A percentile compares a stretch with the other conserved stretches of the same genome.
Conservation (phyloP, 768 basidiomycete genomes). For the Russula vinacea region DNA sequence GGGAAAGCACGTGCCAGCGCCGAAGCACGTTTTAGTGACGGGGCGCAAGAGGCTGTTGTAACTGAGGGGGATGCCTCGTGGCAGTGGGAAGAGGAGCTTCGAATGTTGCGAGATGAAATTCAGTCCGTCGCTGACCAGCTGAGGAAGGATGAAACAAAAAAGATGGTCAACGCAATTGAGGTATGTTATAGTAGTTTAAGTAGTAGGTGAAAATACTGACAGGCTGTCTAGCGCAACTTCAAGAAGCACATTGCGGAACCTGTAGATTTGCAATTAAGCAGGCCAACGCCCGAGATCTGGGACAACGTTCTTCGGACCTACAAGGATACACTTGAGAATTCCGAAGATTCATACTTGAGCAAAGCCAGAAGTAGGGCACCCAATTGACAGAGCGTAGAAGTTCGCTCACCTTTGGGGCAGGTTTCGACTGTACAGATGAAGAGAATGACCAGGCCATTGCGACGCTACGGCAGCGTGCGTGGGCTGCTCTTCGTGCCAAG, state of each 20-base stretch:
- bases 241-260: constrained; percentile 91
- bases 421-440: constrained; percentile 92
- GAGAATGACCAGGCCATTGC: constrained; percentile 74
- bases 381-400: neutral
- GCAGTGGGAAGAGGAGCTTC: constrained; percentile 83
- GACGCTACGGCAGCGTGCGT: constrained; percentile 73
- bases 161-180: constrained; percentile 96
- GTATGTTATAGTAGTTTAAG: constrained; percentile 43
- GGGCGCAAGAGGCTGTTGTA: constrained; percentile 67
- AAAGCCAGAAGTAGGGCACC: constrained; percentile 75
- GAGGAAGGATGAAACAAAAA: constrained; percentile 96
- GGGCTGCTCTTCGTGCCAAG: constrained; percentile 80
- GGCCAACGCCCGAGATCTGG: constrained; percentile 85
- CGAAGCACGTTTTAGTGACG: constrained; percentile 60
- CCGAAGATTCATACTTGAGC: constrained; percentile 73
- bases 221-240: constrained; percentile 65
- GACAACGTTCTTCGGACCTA: constrained; percentile 76
- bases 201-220: neutral
- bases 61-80: constrained; percentile 62
- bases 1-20: constrained; percentile 54
- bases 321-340: constrained; percentile 63
- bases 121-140: constrained; percentile 79
- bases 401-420: constrained; percentile 41
- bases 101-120: constrained; percentile 75
- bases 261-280: constrained; percentile 78